These are phyloP conservation scores for Starmerella cellae DNA, from an alignment of 805 yeast species.

Conservation along the genomic window DNA sequence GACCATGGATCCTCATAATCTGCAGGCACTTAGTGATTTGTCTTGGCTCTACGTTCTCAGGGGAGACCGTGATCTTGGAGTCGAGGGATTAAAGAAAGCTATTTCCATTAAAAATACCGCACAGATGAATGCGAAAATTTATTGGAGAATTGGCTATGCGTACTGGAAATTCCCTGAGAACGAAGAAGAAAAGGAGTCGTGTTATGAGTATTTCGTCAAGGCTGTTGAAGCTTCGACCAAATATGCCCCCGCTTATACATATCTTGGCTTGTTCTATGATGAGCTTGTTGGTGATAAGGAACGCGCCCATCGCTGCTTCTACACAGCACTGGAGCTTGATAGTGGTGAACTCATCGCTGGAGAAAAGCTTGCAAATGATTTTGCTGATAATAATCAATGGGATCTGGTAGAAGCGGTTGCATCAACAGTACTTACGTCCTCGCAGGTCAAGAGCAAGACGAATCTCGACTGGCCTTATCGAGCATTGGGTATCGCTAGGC, in stretches of 20 bases:
- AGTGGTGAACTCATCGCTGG: constrained; percentile 66
- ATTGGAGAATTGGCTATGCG: constrained; percentile 67
- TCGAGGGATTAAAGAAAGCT: constrained; percentile 30
- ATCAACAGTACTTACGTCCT: constrained; percentile 49
- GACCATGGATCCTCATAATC: constrained; percentile 37
- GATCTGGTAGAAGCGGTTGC: constrained; percentile 66
- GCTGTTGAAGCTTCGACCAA: constrained; percentile 52
- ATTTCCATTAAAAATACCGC: constrained; percentile 36
- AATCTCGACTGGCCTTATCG: constrained; percentile 65
- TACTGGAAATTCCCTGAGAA: constrained; percentile 26
- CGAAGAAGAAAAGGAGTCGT: constrained; percentile 28
- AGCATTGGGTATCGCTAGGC: constrained; percentile 63
- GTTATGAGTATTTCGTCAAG: constrained; percentile 42
- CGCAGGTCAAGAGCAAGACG: constrained; percentile 24
- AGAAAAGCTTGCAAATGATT: constrained; percentile 51
- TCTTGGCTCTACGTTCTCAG: constrained; percentile 65
- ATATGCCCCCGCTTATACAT: constrained; percentile 68
- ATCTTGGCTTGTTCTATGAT: constrained; percentile 63
- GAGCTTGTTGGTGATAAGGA: constrained; percentile 42
- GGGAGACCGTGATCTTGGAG: constrained; percentile 23
- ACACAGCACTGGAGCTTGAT: constrained; percentile 80
- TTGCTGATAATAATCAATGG: constrained; percentile 65
- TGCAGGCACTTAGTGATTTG: constrained; percentile 50
- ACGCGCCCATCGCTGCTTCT: constrained; percentile 74
- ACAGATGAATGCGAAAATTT: constrained; percentile 33